Percentiles rank a stretch among this genome's conserved stretches.
Conservation (phyloP, 352 stramenopile species). For the Blastocystis sp. region DNA sequence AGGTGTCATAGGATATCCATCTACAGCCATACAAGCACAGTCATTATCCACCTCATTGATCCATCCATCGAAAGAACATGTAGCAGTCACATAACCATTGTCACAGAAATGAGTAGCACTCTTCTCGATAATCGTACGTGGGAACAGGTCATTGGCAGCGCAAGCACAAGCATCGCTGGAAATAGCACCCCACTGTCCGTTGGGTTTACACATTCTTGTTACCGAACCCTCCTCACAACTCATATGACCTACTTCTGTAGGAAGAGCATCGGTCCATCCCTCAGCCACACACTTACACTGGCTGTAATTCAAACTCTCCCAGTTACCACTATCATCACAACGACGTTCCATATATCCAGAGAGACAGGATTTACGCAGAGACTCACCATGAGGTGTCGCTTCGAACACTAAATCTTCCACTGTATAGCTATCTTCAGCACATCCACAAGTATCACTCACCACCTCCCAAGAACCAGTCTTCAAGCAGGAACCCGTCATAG, state of each 20-base stretch:
- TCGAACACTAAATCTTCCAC: not conserved
- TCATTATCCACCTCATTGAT: not conserved
- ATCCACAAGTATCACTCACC: not conserved
- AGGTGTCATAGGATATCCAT: not conserved
- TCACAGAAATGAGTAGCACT: not conserved
- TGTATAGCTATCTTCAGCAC: not conserved
- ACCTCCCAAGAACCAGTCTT: not conserved
- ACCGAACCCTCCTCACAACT: not conserved
- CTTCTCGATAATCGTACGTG: not conserved
- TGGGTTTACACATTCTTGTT: not conserved
- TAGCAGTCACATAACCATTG: not conserved
- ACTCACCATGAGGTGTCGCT: not conserved
- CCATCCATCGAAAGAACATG: not conserved
- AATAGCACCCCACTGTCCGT: not conserved
- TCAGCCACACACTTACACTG: not conserved
- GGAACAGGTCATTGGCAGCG: not conserved
- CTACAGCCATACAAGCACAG: not conserved
- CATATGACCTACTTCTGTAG: not conserved
- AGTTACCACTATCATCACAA: not conserved
- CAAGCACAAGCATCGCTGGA: not conserved
- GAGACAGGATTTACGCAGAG: not conserved
- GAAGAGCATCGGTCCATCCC: not conserved
- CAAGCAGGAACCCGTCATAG: not conserved
- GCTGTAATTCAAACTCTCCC: not conserved
- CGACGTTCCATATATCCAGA: not conserved